These are phyloP conservation scores for Malania oleifera DNA, from an alignment of 164 flowering plant species.

Conservation along the genomic window DNA sequence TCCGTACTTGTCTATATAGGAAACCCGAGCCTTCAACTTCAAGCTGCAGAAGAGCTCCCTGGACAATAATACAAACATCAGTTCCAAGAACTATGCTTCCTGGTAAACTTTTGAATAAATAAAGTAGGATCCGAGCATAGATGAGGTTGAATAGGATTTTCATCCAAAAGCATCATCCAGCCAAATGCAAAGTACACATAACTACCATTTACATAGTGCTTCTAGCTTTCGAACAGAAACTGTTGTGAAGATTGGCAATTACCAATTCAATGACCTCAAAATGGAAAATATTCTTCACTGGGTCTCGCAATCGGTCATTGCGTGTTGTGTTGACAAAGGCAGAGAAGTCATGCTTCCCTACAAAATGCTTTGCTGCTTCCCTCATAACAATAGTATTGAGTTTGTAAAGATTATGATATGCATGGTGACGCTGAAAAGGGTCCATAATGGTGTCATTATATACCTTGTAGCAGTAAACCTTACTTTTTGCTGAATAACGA, in stretches of 20 bases:
- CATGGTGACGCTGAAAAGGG: conserved; percentile 67
- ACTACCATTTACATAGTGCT: too few species aligned
- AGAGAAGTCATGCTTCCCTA: conserved; percentile 85
- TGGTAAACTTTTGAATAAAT: too few species aligned
- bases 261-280: conserved; percentile 77
- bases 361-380: conserved; percentile 67
- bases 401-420: conserved; percentile 58
- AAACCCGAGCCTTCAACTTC: conserved; percentile 96
- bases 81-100: not conserved
- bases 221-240: not conserved
- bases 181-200: too few species aligned
- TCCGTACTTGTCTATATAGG: conserved; percentile 88
- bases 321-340: conserved; percentile 70
- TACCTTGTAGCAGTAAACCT: conserved; percentile 79
- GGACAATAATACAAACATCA: conserved; percentile 11
- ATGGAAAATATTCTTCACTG: conserved; percentile 71
- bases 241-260: conserved; percentile 10
- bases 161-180: too few species aligned
- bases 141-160: too few species aligned
- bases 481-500: conserved; percentile 69
- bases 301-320: conserved; percentile 47
- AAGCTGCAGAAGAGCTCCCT: conserved; percentile 82
- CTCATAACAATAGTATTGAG: conserved; percentile 67
- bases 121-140: too few species aligned
- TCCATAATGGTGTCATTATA: conserved; percentile 75